Percentiles rank a stretch among this genome's conserved stretches.
Evolutionary conservation across 306 rosid genomes (phyloP).

Genomic region (Prunus dulcis): DNA sequence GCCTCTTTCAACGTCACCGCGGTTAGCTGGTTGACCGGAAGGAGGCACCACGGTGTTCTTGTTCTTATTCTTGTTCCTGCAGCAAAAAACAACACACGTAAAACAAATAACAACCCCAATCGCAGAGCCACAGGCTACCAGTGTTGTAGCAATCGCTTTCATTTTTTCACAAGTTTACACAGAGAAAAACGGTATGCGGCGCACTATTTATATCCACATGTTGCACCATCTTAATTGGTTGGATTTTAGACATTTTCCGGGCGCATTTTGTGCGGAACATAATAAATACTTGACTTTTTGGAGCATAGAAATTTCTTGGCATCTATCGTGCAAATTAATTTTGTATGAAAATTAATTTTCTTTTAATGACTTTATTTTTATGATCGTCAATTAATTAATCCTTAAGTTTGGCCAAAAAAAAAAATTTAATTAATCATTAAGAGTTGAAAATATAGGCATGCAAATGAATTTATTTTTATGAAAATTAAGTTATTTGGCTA

Average conservation of each 20-base stretch:
- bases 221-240: background rate
- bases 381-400: too few species aligned
- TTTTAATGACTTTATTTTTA: too few species aligned
- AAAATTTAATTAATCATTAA: too few species aligned
- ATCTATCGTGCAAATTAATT: background rate
- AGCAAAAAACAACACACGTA: background rate
- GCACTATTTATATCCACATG: too few species aligned
- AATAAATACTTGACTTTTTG: background rate
- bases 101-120: background rate
- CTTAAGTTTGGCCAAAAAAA: too few species aligned
- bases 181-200: too few species aligned
- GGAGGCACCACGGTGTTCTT: background rate
- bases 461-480: too few species aligned
- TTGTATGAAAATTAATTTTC: too few species aligned
- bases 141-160: background rate
- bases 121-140: slow-evolving; percentile 9
- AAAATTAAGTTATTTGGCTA: too few species aligned
- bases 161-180: background rate
- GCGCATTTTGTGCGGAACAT: background rate
- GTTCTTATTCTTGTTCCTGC: background rate
- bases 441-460: too few species aligned
- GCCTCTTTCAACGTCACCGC: background rate
- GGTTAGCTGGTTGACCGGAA: background rate
- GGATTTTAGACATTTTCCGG: background rate
- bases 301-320: background rate